phyloP scores from a whole-genome alignment of 805 yeast species.

The Starmerella bombicola region DNA sequence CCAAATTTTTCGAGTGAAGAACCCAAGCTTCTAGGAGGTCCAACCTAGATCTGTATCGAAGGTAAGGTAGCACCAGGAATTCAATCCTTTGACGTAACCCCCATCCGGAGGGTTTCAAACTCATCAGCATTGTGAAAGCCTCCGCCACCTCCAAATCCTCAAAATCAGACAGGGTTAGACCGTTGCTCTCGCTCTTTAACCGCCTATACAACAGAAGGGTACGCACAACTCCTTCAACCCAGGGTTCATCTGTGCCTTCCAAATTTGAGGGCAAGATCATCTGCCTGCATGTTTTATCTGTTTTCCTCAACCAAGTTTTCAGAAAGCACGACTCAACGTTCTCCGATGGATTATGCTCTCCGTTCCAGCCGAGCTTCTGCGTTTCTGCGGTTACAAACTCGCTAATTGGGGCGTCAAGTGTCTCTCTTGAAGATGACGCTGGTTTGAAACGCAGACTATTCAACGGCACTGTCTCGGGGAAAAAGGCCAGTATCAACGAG shows the following conservation, averaged over 20 bases:
- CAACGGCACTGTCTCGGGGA: constrained; percentile 26
- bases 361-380: constrained; percentile 20
- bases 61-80: constrained; percentile 25
- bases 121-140: constrained; percentile 17
- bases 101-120: constrained; percentile 16
- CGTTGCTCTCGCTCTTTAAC: neutral
- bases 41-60: constrained; percentile 17
- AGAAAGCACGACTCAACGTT: constrained; percentile 21
- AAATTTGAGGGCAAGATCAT: constrained; percentile 14
- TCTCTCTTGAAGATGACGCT: neutral
- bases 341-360: constrained; percentile 1
- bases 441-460: neutral
- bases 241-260: constrained; percentile 16
- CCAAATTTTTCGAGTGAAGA: constrained; percentile 12
- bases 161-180: constrained; percentile 15
- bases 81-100: constrained; percentile 19
- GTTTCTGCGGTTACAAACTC: constrained; percentile 14
- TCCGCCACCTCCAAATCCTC: constrained; percentile 14
- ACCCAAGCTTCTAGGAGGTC: constrained; percentile 19
- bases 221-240: constrained; percentile 26
- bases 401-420: constrained; percentile 6
- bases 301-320: constrained; percentile 23
- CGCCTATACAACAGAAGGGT: constrained; percentile 23
- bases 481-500: constrained; percentile 23
- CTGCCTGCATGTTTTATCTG: constrained; percentile 22